Conservation (phyloP, 2,329 filamentous ascomycete species). For the Calonectria montana region DNA sequence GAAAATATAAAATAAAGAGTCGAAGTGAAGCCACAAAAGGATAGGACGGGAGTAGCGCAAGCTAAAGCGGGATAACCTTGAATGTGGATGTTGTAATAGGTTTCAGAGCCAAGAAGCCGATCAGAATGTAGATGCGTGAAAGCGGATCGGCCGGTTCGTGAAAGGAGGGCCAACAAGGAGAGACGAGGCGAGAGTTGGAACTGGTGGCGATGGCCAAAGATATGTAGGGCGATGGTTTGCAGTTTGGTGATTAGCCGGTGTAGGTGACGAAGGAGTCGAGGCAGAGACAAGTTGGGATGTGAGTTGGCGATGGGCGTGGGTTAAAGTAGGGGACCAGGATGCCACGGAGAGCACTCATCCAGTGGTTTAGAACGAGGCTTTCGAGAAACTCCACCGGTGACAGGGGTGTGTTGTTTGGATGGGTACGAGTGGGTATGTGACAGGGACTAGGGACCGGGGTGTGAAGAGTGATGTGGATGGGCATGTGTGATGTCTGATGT, state of each 20-base stretch:
- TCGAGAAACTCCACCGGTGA: constrained; percentile 36
- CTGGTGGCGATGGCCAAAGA: constrained; percentile 9
- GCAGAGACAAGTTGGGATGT: constrained; percentile 25
- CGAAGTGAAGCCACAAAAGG: constrained; percentile 8
- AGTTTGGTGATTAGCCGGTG: constrained; percentile 36
- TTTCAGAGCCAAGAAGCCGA: constrained; percentile 11
- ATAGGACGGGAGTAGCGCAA: constrained; percentile 14
- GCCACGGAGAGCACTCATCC: constrained; percentile 34
- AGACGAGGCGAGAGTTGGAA: constrained; percentile 28
- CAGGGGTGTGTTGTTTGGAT: constrained; percentile 21
- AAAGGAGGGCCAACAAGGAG: constrained; percentile 24
- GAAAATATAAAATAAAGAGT: background rate
- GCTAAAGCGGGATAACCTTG: constrained; percentile 4
- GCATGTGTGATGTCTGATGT: constrained; percentile 17
- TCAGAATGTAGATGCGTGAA: constrained; percentile 28
- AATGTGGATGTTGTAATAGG: background rate
- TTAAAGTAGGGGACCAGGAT: constrained; percentile 45
- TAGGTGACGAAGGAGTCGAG: constrained; percentile 39
- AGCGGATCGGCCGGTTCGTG: constrained; percentile 27
- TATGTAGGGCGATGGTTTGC: constrained; percentile 23
- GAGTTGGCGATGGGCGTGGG: constrained; percentile 32
- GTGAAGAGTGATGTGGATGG: constrained; percentile 24
- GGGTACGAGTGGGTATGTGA: constrained; percentile 1
- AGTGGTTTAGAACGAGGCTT: constrained; percentile 45
- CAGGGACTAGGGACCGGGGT: constrained; percentile 18